Evolutionary conservation across 1,284 basidiomycete genomes (phyloP), one percentile per base, ranked within the genome.

Genomic region (Pulchroboletus neoregius): DNA sequence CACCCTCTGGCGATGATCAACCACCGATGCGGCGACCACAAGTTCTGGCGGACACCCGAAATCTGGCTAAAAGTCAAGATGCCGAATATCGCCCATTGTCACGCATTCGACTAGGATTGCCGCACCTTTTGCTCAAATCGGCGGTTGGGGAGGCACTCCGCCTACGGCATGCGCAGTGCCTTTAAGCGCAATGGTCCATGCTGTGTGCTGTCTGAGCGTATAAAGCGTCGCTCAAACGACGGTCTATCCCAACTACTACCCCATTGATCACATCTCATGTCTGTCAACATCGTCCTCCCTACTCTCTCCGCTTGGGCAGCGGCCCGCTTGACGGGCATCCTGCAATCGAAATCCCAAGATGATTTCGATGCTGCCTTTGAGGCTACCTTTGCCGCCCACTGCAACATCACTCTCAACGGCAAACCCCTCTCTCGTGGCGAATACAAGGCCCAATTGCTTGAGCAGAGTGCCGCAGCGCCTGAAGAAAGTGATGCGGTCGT

Each of bases 281-380:
- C 63, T 12, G 45, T 48, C 4, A 54, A 61, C n/a, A 46, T 66
- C 38, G 55, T 68, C 35, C 66, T 71, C 49, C 67, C 65, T 18
- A 35, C 58, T 4, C 71, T 74, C 42, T 62, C 66, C 5, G 45
- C 56, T 16, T 74, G 66, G 65, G 62, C 65, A 9, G 46, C 70
- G 40, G 49, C 58, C 24, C 68, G 44, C 42, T 39, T 74, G 50
- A 60, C 53, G 2, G 47, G 63, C 15, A n/a, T 74, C 36, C 61
- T 70, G 44, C 35, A 57, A 28, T 62, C 70, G 7, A 69, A 62
- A 30, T 62, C 58, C 2, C 28, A 52, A n/a, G 42, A 39, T 0
- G 58, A 52, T 10, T 73, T 73, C 45, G 39, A 65, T 26, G 24
- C 37, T 5, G 58, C 63, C 3, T 72, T 72, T 50, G 63, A 71